A percentile compares a stretch with the other conserved stretches of the same genome.
Conservation (phyloP, 805 yeast species). For the Starmerella sp. region DNA sequence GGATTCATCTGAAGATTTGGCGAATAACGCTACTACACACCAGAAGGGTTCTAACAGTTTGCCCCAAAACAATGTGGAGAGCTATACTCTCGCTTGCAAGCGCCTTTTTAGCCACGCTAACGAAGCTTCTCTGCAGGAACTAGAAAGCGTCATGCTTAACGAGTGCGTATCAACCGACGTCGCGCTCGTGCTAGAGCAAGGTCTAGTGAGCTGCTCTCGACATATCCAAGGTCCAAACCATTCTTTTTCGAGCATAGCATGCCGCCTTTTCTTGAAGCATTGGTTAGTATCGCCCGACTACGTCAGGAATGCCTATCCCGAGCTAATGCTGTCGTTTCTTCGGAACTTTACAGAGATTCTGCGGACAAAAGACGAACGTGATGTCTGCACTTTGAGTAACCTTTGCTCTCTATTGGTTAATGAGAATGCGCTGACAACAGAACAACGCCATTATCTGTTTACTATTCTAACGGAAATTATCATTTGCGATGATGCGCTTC, state of each 20-base stretch:
- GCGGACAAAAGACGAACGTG: not conserved
- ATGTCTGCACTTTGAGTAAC: not conserved
- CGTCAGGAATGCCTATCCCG: not conserved
- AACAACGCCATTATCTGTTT: not conserved
- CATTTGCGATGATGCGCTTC: not conserved
- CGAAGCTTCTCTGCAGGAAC: not conserved
- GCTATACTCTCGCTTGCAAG: not conserved
- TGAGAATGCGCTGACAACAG: not conserved
- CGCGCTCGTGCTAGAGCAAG: not conserved
- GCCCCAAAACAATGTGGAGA: not conserved
- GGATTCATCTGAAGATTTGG: no score
- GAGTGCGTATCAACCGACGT: not conserved
- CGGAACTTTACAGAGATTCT: not conserved
- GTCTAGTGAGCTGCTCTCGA: not conserved
- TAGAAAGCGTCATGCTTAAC: not conserved
- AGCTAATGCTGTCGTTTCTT: not conserved
- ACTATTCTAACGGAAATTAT: not conserved
- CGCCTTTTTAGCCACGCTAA: not conserved
- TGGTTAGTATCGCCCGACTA: not conserved
- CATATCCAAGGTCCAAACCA: not conserved
- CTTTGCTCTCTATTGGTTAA: not conserved
- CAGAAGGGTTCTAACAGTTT: no score
- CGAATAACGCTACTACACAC: no score
- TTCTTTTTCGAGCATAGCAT: not conserved
- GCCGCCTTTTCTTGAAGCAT: not conserved